Evolutionary conservation across 108 stramenopile species (phyloP), one percentile per base, ranked within the genome.

Genomic region (Nitzschia sp.): DNA sequence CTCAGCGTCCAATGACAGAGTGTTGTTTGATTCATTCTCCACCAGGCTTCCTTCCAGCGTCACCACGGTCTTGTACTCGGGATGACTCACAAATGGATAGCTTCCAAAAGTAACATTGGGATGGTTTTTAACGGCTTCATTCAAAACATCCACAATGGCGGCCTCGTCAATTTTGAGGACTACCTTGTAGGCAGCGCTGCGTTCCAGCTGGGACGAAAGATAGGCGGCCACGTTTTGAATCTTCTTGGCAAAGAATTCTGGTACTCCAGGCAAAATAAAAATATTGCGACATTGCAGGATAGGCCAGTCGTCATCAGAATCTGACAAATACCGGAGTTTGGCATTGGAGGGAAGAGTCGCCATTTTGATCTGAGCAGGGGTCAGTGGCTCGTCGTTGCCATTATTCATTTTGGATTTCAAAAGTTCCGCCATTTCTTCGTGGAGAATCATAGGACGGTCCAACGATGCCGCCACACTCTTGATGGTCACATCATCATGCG

Each of bases 401-500:
- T 57, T 62, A 36, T 68, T 65, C 71, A 80, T 67, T 30, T 82
- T 83, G 25, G 60, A 53, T 57, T 64, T 56, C 53, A 98, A 66
- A 0, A 90, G 70, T n/a, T 76, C 64, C 25, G 94, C 85, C 98
- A 98, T 98, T 70, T 97, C 96, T 45, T 75, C 68, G 77, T 96
- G 82, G 17, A 93, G 64, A 34, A 78, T 82, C 78, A 93, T 72
- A 2, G 87, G 80, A 27, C 72, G 62, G 6, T 78, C 82, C 36
- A 95, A 68, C 2, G 95, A 93, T 32, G 64, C 69, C 0, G 96
- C 95, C 17, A 97, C 94, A 33, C 93, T 92, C 61, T 93, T 93
- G 51, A 98, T 88, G 1, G 98, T 98, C 11, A 98, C 93, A 81
- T 98, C 98, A 60, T 98, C 98, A 57, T 98, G 98, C 2, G 98